Evolutionary conservation across 139 green algal genomes (phyloP).

Genomic region (Picochlorum sp.): DNA sequence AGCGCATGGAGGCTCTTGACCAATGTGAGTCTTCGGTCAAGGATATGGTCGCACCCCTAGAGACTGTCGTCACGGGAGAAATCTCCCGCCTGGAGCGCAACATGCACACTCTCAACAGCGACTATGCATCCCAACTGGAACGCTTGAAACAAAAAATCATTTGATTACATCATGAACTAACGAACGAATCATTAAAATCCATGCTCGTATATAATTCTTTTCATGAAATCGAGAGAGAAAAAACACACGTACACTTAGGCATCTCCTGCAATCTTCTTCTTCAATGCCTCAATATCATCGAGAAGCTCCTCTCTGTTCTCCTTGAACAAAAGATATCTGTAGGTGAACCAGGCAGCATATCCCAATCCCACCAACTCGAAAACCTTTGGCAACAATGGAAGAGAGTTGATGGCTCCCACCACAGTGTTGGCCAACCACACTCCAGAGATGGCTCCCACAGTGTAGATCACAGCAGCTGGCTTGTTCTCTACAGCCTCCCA

Average conservation of each 20-base stretch:
- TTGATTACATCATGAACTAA: conserved; percentile 11
- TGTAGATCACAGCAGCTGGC: conserved; percentile 75
- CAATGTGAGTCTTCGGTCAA: conserved; percentile 23
- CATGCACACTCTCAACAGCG: no score
- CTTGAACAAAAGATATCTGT: conserved; percentile 99
- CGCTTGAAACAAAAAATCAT: conserved; percentile 29
- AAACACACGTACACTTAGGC: background rate
- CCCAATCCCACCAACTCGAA: conserved; percentile 95
- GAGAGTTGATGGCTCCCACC: conserved; percentile 79
- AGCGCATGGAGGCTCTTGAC: conserved; percentile 20
- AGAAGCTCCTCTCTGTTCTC: conserved; percentile 86
- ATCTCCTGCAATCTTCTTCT: conserved; percentile 80
- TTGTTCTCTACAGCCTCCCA: conserved; percentile 67
- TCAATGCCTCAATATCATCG: conserved; percentile 86
- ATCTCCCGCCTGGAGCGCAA: background rate
- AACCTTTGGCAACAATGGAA: conserved; percentile 96
- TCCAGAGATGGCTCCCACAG: conserved; percentile 63
- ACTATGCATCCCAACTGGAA: conserved; percentile 17
- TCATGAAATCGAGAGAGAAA: conserved; percentile 3
- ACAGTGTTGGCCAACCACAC: conserved; percentile 87
- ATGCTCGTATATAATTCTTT: background rate
- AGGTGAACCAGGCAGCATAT: conserved; percentile 96
- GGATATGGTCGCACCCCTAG: conserved; percentile 31
- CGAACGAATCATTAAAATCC: conserved; percentile 6
- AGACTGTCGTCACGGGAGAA: conserved; percentile 21